Base-by-base conservation (phyloP, 371 early-diverging fungal genomes). In the Syncephalastrum sp. region DNA sequence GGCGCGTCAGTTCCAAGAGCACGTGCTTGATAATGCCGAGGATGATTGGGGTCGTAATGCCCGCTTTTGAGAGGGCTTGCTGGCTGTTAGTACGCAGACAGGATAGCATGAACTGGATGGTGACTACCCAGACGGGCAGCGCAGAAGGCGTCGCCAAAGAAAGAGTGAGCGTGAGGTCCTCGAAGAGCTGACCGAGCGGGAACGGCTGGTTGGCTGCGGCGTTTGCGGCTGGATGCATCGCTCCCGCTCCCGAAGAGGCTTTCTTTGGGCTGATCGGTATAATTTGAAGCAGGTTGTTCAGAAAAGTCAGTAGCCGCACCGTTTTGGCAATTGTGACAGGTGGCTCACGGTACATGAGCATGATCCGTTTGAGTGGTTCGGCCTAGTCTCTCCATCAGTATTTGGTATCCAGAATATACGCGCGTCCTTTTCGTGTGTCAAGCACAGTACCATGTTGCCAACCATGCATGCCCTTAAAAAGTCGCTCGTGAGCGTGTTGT, bases 21-120 rank as follows among this genome's bases (percentile, higher is more conserved):
- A 78, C 44, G 21, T 78, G 75, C 43, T 78, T 78, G 29, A 74
- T 70, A 1, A 78, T 59, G 10, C 70, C 63, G 8, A 75, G 53
- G 21, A 75, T 67, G 16, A 74, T 68, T 1, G 78, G 70, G 8
- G 69, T 70, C 5, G 75, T 72, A 16, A 74, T 56, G 14, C 71
- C 73, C 1, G 74, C 56, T 17, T 69, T 64, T 44, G 60, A 65
- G 41, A 77, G 60, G 6, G 61, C 54, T 14, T 69, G 69, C 8
- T 57, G 64, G 8, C 57, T 45, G 6, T 65, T 60, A 50, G 59
- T 72, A 49, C 56, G 47, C 12, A 78, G 52, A 49, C 75, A 78
- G 4, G 78, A 78, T 4, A 78, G 50, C 67, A 78, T 69, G 43
- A 78, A 78, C 54, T 78, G 75, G 10, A 70, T 42, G 1, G 64